Evolutionary conservation across 441 rosid genomes (phyloP), one percentile per base, ranked within the genome.

Genomic region (Jatropha multifida): DNA sequence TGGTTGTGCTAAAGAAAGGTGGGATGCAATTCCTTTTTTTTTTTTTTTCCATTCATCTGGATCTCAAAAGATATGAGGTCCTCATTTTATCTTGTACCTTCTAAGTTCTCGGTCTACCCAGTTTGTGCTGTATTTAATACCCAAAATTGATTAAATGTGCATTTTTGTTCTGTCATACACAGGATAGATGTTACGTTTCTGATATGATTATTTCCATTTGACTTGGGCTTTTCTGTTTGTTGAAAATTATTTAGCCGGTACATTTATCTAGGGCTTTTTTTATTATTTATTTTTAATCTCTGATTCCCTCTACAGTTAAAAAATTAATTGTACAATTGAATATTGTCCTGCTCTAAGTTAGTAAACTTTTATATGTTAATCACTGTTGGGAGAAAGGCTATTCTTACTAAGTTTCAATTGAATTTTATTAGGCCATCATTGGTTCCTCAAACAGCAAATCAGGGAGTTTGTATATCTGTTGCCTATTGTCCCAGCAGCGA

Each of bases 391-490:
- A 23, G 42, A 46, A 27, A 18, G 55, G 18, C 37, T 48, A 44
- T 74, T 71, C 82, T 80, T 74, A 77, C 65, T n/a, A 69, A 69
- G 59, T 55, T 76, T 76, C 20, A 7, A 11, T 80, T 59, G 12
- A 9, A 27, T 77, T 76, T 82, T 54, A 7, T 78, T 68, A 86
- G 99, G 88, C 89, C 92, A 70, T 73, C 69, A 59, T 67, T 89
- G 83, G 74, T 94, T 79, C 80, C 90, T 7, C 90, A 81, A 80
- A 80, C 90, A 18, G 88, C 77, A 71, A 83, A 85, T 81, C 84
- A 79, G 83, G 99, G 97, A 75, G 92, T 88, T 38, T 94, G 99
- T 76, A 89, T 91, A 41, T 90, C 98, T 58, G 85, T 91, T 71
- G 88, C 98, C 54, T 84, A 85, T 76, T 86, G 88, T 77, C 83